A percentile compares a stretch with the other conserved stretches of the same genome.
phyloP scores from a whole-genome alignment of 2,329 filamentous ascomycete species.

The Alternaria burnsii region DNA sequence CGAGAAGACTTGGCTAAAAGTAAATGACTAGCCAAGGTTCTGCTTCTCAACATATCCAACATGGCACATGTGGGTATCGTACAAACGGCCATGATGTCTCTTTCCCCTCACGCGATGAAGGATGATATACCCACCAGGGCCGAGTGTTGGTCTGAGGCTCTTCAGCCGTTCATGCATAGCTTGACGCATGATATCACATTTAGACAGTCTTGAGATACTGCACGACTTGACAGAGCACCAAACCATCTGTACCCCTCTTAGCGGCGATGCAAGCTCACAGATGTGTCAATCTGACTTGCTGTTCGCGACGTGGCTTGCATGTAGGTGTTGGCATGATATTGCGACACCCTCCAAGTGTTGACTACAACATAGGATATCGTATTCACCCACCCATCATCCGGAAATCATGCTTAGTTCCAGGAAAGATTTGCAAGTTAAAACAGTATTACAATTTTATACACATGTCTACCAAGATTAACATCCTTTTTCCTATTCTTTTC shows the following conservation, averaged over 20 bases:
- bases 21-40: rapidly evolving
- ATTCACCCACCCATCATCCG: background rate
- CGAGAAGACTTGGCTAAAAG: background rate
- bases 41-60: background rate
- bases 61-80: background rate
- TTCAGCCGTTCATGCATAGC: background rate
- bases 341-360: rapidly evolving
- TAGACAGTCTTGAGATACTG: background rate
- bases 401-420: background rate
- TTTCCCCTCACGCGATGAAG: background rate
- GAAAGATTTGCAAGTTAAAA: background rate
- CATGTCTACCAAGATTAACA: background rate
- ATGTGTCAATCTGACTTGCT: background rate
- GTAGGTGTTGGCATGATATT: rapidly evolving
- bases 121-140: background rate
- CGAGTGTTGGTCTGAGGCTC: background rate
- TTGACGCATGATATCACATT: too few relatives aligned
- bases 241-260: rapidly evolving
- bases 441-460: conserved; percentile 1
- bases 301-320: background rate
- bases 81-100: background rate
- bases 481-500: background rate
- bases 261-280: rapidly evolving
- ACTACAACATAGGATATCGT: rapidly evolving
- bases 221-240: background rate